phyloP scores from a whole-genome alignment of 1,139 yeast species.

The Candida sp. region DNA sequence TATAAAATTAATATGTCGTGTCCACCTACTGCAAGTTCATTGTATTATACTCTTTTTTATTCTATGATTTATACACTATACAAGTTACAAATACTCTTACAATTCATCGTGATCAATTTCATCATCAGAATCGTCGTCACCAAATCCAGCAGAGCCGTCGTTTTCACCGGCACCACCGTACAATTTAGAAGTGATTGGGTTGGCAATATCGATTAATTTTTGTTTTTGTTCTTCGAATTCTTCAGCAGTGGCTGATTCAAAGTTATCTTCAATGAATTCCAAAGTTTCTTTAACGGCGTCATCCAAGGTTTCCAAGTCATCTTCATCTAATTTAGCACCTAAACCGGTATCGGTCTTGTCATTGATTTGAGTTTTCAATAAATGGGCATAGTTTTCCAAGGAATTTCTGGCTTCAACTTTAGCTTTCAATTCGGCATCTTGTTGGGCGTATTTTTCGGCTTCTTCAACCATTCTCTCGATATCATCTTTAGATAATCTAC shows the following conservation, averaged over 20 bases:
- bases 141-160: conserved; percentile 34
- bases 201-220: conserved; percentile 77
- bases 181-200: conserved; percentile 90
- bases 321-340: conserved; percentile 80
- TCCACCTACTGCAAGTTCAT: no score
- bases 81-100: conserved; percentile 15
- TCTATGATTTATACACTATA: conserved; percentile 1
- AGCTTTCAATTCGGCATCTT: conserved; percentile 77
- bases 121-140: conserved; percentile 60
- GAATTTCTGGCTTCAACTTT: conserved; percentile 67
- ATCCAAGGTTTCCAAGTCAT: conserved; percentile 84
- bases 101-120: conserved; percentile 61
- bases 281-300: conserved; percentile 88
- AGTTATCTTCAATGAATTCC: conserved; percentile 89
- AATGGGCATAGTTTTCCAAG: conserved; percentile 45
- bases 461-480: conserved; percentile 94
- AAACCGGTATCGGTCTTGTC: conserved; percentile 62
- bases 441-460: conserved; percentile 87
- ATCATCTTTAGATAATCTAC: conserved; percentile 90
- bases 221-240: conserved; percentile 95
- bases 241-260: conserved; percentile 83
- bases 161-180: conserved; percentile 63
- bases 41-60: conserved; percentile 1
- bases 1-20: background rate
- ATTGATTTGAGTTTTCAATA: conserved; percentile 52